Evolutionary conservation across 768 basidiomycete genomes (phyloP).

Genomic region (Leccinum subtestaceum): DNA sequence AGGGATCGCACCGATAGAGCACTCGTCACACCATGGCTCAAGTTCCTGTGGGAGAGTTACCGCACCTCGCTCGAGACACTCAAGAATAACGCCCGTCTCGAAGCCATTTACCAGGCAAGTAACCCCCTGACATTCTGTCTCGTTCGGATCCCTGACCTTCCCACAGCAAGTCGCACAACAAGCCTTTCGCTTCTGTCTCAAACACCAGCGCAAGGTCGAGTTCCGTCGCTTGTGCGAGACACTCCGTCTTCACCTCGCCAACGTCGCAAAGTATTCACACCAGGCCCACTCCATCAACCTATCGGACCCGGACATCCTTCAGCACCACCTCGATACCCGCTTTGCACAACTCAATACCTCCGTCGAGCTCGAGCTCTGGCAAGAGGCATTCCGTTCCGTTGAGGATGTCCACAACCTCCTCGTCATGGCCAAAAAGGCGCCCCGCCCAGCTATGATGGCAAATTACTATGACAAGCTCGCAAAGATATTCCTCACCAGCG

Average conservation of each 20-base stretch:
- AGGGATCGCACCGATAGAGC: conserved; percentile 24
- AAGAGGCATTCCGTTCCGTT: too few species aligned
- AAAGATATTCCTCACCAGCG: too few species aligned
- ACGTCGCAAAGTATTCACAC: conserved; percentile 92
- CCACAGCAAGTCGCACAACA: conserved; percentile 93
- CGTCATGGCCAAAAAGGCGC: too few species aligned
- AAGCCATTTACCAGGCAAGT: conserved; percentile 49
- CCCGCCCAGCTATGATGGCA: too few species aligned
- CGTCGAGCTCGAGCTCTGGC: too few species aligned
- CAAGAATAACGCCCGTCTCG: conserved; percentile 50
- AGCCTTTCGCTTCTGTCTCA: conserved; percentile 95
- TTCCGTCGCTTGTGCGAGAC: conserved; percentile 97
- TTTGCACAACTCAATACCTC: too few species aligned
- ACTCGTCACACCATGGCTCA: not conserved
- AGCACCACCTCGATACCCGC: too few species aligned
- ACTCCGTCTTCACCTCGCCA: conserved; percentile 88
- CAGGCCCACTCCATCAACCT: conserved; percentile 95
- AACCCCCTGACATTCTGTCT: conserved; percentile 66
- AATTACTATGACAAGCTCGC: too few species aligned
- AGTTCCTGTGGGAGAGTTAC: not conserved
- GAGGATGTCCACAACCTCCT: too few species aligned
- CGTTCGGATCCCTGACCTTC: conserved; percentile 48
- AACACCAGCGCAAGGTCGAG: conserved; percentile 87
- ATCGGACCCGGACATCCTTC: conserved; percentile 74
- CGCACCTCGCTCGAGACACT: conserved; percentile 59